Evolutionary conservation across 1,139 yeast genomes (phyloP).

Genomic region (Groenewaldozyma auringiensis): DNA sequence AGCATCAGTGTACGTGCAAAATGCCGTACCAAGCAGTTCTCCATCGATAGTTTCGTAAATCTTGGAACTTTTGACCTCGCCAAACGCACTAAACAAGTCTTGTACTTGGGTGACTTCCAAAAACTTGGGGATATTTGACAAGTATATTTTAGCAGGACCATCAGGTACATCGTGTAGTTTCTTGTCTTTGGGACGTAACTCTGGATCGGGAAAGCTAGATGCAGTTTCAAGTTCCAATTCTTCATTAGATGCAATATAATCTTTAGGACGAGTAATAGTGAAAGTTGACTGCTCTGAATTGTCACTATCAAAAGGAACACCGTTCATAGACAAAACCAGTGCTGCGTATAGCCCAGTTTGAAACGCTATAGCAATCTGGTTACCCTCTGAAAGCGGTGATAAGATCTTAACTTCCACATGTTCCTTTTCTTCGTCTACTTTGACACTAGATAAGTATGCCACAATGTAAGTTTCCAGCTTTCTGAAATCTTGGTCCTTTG

Average conservation of each 20-base stretch:
- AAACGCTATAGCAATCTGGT: slow-evolving; percentile 44
- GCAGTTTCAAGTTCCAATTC: slow-evolving; percentile 19
- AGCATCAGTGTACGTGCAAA: slow-evolving; percentile 33
- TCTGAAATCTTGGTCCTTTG: slow-evolving; percentile 17
- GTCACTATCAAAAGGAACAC: slow-evolving; percentile 28
- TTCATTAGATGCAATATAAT: slow-evolving; percentile 43
- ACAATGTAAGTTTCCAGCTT: slow-evolving; percentile 17
- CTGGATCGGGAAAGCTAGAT: slow-evolving; percentile 20
- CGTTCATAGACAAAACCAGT: slow-evolving; percentile 43
- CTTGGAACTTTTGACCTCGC: slow-evolving; percentile 30
- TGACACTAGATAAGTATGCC: slow-evolving; percentile 12
- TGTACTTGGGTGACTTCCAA: slow-evolving; percentile 33
- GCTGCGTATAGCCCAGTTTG: slow-evolving; percentile 54
- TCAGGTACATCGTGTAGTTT: slow-evolving; percentile 22
- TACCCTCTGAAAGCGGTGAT: slow-evolving; percentile 5
- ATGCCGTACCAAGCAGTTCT: slow-evolving; percentile 39
- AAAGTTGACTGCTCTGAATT: slow-evolving; percentile 22
- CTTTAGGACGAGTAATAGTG: slow-evolving; percentile 49
- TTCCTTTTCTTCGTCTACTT: slow-evolving; percentile 14
- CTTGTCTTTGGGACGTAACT: background rate
- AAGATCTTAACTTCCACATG: background rate
- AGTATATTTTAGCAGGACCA: slow-evolving; percentile 31
- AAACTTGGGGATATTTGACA: slow-evolving; percentile 37
- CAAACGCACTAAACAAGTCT: slow-evolving; percentile 35
- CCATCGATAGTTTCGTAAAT: slow-evolving; percentile 31